A percentile compares a stretch with the other conserved stretches of the same genome.
phyloP scores from a whole-genome alignment of 1,284 basidiomycete species.

The Hemileia vastatrix region DNA sequence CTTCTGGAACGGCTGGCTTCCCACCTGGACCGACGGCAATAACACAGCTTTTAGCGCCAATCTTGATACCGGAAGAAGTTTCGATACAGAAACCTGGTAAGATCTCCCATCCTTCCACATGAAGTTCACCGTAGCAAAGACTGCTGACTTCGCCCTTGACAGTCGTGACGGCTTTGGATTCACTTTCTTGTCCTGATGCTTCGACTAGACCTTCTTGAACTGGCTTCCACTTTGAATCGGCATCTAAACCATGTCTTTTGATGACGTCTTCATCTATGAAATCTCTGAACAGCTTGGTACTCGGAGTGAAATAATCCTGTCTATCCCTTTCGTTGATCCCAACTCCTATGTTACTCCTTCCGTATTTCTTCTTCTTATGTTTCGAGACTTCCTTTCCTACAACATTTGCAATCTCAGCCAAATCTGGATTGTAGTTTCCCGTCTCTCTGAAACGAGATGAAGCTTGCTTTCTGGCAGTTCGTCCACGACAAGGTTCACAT shows the following conservation, averaged over 20 bases:
- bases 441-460: too few relatives aligned
- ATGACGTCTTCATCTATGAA: conserved; percentile 35
- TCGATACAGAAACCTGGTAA: conserved; percentile 20
- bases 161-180: conserved; percentile 20
- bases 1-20: conserved; percentile 33
- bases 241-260: conserved; percentile 29
- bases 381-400: conserved; percentile 45
- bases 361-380: conserved; percentile 37
- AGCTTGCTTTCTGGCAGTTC: too few relatives aligned
- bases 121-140: conserved; percentile 20
- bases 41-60: conserved; percentile 32
- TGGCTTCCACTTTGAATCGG: conserved; percentile 12
- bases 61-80: conserved; percentile 6
- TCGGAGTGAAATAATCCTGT: conserved; percentile 43
- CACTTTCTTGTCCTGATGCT: conserved; percentile 1
- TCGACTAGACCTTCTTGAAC: conserved; percentile 4
- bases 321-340: conserved; percentile 45
- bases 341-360: too few relatives aligned
- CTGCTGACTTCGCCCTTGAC: conserved; percentile 20
- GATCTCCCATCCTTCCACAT: conserved; percentile 12
- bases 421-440: conserved; percentile 32
- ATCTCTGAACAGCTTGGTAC: conserved; percentile 36
- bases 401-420: conserved; percentile 41
- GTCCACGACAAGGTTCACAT: too few relatives aligned
- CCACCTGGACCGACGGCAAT: conserved; percentile 41